These are phyloP conservation scores for Septoria linicola DNA, from an alignment of 2,329 filamentous ascomycete genomes.

Conservation along the genomic window DNA sequence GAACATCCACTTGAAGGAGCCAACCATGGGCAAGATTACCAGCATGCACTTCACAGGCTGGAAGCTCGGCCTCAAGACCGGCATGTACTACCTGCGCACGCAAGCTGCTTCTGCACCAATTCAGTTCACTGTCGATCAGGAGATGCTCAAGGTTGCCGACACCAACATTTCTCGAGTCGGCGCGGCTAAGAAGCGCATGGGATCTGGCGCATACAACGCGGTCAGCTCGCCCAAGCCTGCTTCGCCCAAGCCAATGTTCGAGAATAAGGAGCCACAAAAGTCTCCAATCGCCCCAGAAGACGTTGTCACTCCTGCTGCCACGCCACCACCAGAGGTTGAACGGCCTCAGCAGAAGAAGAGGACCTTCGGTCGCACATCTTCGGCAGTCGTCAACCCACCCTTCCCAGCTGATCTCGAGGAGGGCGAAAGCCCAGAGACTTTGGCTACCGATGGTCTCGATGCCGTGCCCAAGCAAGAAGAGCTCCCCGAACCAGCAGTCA, in stretches of 20 bases:
- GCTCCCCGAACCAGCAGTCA: constrained; percentile 57
- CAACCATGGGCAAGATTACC: constrained; percentile 99
- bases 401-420: constrained; percentile 78
- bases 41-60: constrained; percentile 99
- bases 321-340: constrained; percentile 57
- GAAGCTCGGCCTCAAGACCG: constrained; percentile 99
- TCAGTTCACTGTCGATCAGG: constrained; percentile 98
- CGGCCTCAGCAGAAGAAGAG: constrained; percentile 51
- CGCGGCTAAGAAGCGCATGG: constrained; percentile 66
- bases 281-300: constrained; percentile 54
- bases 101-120: constrained; percentile 96
- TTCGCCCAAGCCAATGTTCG: constrained; percentile 67
- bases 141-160: constrained; percentile 84
- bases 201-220: constrained; percentile 43
- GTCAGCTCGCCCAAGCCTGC: constrained; percentile 55
- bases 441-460: constrained; percentile 67
- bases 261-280: constrained; percentile 53
- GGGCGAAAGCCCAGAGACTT: constrained; percentile 73
- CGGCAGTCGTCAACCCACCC: constrained; percentile 60
- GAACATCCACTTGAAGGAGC: constrained; percentile 99
- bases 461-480: constrained; percentile 63
- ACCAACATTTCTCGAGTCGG: constrained; percentile 68
- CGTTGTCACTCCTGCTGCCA: constrained; percentile 66
- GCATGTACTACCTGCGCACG: constrained; percentile 99
- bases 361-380: constrained; percentile 34